Base-by-base conservation (phyloP, 1,139 yeast genomes). In the Taphrina pruni region DNA sequence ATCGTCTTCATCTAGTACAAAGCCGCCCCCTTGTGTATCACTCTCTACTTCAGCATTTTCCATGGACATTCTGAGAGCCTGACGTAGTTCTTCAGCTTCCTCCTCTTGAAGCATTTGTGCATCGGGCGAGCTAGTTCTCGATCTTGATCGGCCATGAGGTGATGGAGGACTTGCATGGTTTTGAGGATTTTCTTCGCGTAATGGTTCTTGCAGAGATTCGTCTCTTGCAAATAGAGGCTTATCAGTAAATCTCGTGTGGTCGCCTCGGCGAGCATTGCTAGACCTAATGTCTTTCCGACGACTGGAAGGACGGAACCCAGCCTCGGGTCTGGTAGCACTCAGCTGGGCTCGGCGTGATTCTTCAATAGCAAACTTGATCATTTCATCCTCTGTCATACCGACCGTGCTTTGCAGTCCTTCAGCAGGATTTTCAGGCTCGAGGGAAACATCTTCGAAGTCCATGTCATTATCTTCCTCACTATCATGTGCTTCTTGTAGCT, bases 391-490 rank as follows among this genome's bases (percentile, higher is more conserved):
- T 6, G 61, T 55, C 67, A 64, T 64, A 21, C 62, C 62, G 12
- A 45, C 38, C n/a, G 55, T 46, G 17, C 45, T 55, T 26, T 39
- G 32, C 14, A 21, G 11, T 41, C 11, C 60, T 2, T 6, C 60
- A 4, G 41, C 41, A 20, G 12, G 17, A 6, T 14, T 26, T 32
- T 56, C 52, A 14, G 46, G 48, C 43, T 73, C 73, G 6, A 79
- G 57, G 3, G 78, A 77, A 1, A 88, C 87, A 71, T 87, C 91
- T 72, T 70, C 71, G 55, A 56, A 41, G 17, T 71, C 72, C 12
- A 70, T 69, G 8, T 73, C 73, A 1, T 71, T 69, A 1, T 74
- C 75, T 11, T 70, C 75, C 14, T 71, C 72, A 8, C 69, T 70
- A 35, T 65, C 70, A 14, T 51, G 56, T 7, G 57, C 70, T 12